phyloP scores from a whole-genome alignment of 2,329 filamentous ascomycete species.

The Epichloe sp. region DNA sequence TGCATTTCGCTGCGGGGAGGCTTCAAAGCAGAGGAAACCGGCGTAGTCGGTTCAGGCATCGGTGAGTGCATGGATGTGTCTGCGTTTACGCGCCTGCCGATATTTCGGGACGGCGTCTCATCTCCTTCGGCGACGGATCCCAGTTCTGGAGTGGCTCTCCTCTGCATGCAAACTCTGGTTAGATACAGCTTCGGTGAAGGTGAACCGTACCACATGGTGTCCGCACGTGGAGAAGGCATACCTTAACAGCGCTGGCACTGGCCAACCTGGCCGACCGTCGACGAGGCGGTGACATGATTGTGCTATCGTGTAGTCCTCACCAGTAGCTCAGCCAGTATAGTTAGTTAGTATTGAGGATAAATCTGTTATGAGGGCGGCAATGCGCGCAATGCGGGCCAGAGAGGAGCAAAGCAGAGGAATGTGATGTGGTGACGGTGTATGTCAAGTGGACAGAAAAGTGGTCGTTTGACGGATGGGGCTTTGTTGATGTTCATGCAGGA shows the following conservation, averaged over 20 bases:
- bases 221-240: conserved; percentile 13
- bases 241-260: conserved; percentile 24
- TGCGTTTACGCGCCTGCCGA: conserved; percentile 10
- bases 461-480: conserved; percentile 1
- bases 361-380: conserved; percentile 1
- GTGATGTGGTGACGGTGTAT: conserved; percentile 3
- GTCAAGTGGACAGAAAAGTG: conserved; percentile 4
- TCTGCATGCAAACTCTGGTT: conserved; percentile 9
- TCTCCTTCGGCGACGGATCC: conserved; percentile 31
- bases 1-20: conserved; percentile 79
- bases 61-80: conserved; percentile 19
- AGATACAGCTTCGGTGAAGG: not conserved
- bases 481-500: conserved; percentile 10
- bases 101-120: conserved; percentile 21
- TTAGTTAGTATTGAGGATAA: not conserved
- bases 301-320: not conserved
- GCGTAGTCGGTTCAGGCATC: conserved; percentile 37
- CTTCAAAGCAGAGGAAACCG: conserved; percentile 53
- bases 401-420: conserved; percentile 5
- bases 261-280: conserved; percentile 33
- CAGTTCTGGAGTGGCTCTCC: conserved; percentile 21
- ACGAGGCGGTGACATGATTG: conserved; percentile 27
- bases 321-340: not conserved
- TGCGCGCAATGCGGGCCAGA: conserved; percentile 3
- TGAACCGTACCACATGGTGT: not conserved